Evolutionary conservation across 305 asterid species (phyloP), one percentile per base, ranked within the genome.

Genomic region (Nicotiana rustica): DNA sequence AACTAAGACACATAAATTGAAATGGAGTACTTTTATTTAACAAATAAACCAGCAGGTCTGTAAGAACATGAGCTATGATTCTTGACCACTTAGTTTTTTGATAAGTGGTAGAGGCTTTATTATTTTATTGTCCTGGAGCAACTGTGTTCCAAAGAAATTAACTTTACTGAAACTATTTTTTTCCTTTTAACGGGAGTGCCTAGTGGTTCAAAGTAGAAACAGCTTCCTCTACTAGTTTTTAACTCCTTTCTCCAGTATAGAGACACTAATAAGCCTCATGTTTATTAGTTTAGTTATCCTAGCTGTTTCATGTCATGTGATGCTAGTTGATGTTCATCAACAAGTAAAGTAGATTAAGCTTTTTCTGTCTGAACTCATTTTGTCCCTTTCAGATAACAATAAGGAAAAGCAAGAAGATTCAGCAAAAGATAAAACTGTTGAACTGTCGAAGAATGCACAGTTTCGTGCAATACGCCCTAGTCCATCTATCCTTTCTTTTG

Each of bases 391-490:
- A 96, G 99, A 89, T 86, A 83, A 78, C 79, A 83, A 82, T 83
- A 84, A 84, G 87, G 88, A 62, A 87, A 90, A 93, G 84, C 84
- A 86, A 82, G 83, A 81, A 67, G 94, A 91, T 68, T 69, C 73
- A 81, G 83, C 88, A 52, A 90, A 87, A 79, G 85, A 47, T 6
- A 82, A 64, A 82, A 86, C 71, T 60, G 88, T 18, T 84, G 94
- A 90, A 87, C 84, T 93, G 89, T 97, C 98, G 61, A 89, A 86
- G 89, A 97, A 93, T 90, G 99, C 99, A 8, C 97, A 93, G 81
- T 97, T 97, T 85, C 99, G 99, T 84, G 98, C 99, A 47, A 95
- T 97, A 83, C 64, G 82, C 60, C 99, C 99, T 71, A 92, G 99
- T 86, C 77, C 91, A 82, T 97, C 98, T 52, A 93, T 97, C 87